Evolutionary conservation across 768 basidiomycete genomes (phyloP), one percentile per base, ranked within the genome.

Genomic region (Boletus reticulatus): DNA sequence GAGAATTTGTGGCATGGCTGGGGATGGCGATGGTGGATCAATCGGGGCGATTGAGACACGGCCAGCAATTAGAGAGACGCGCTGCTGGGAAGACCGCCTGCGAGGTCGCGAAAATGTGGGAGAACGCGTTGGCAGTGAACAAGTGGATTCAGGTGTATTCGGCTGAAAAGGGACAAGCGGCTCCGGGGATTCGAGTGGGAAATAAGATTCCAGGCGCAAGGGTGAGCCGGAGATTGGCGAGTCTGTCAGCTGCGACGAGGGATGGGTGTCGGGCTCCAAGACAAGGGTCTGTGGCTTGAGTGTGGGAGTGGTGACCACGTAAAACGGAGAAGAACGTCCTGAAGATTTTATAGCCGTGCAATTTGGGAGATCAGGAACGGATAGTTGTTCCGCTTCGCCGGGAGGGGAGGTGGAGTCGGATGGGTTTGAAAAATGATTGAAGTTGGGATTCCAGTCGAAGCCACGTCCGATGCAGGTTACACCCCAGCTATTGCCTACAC

Each of bases 391-490:
- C 22, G 52, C 56, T 43, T 52, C 34, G 43, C 50, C 59, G 36
- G 57, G 39, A 44, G 63, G 39, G 17, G 48, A 38, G 27, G 47
- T 17, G 38, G 52, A 19, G 27, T 62, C 34, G 24, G 53, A 43
- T 31, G 51, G 37, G 39, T 41, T 56, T 42, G 58, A 8, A 48
- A 52, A 58, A 36, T 72, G 67, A 36, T 76, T 76, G 42, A 73
- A 69, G 48, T 72, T 73, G 55, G 78, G 72, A 52, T 78, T 78
- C 88, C 90, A 92, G 70, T 89, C 78, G 66, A 90, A 92, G 17
- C 91, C 91, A 45, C 88, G 83, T 12, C 91, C 91, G 45, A 92
- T 86, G 37, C 83, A 89, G 19, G 91, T 92, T 57, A 93, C 89
- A 8, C 87, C 87, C 88, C 89, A 93, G 72, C 89, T 91, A 58